A percentile compares a stretch with the other conserved stretches of the same genome.
These are phyloP conservation scores for Hypsizygus ulmarius DNA, from an alignment of 1,284 basidiomycete species.

Conservation along the genomic window DNA sequence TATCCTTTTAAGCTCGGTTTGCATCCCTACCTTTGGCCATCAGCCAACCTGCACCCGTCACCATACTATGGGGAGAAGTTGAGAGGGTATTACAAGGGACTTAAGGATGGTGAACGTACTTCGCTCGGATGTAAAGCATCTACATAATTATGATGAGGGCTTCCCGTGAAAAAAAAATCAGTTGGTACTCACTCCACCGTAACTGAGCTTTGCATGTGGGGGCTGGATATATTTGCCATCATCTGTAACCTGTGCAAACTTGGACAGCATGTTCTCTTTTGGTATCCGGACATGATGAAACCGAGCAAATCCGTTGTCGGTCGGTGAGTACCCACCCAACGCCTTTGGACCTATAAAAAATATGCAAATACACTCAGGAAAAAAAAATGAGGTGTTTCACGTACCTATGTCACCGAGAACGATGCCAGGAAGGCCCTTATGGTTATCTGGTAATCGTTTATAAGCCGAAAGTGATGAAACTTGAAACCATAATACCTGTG, in stretches of 20 bases:
- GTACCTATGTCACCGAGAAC: slow-evolving; percentile 74
- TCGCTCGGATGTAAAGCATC: slow-evolving; percentile 72
- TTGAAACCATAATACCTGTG: slow-evolving; percentile 36
- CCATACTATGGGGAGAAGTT: slow-evolving; percentile 45
- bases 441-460: slow-evolving; percentile 44
- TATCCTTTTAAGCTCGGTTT: background rate
- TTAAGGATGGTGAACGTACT: slow-evolving; percentile 31
- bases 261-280: slow-evolving; percentile 72
- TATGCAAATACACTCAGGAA: background rate
- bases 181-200: slow-evolving; percentile 61
- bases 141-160: slow-evolving; percentile 24
- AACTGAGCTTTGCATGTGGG: slow-evolving; percentile 72
- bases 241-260: slow-evolving; percentile 69
- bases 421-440: slow-evolving; percentile 62
- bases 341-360: slow-evolving; percentile 57
- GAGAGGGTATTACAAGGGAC: background rate
- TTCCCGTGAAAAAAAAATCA: background rate
- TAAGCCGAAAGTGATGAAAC: background rate
- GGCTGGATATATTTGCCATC: slow-evolving; percentile 69
- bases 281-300: slow-evolving; percentile 76
- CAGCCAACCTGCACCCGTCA: slow-evolving; percentile 54
- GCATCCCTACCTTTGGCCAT: slow-evolving; percentile 57
- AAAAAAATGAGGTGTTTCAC: background rate
- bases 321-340: slow-evolving; percentile 48
- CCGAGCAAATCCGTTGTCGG: slow-evolving; percentile 72